Base-by-base conservation (phyloP, 2,329 filamentous ascomycete species). In the Corinectria fuckeliana region DNA sequence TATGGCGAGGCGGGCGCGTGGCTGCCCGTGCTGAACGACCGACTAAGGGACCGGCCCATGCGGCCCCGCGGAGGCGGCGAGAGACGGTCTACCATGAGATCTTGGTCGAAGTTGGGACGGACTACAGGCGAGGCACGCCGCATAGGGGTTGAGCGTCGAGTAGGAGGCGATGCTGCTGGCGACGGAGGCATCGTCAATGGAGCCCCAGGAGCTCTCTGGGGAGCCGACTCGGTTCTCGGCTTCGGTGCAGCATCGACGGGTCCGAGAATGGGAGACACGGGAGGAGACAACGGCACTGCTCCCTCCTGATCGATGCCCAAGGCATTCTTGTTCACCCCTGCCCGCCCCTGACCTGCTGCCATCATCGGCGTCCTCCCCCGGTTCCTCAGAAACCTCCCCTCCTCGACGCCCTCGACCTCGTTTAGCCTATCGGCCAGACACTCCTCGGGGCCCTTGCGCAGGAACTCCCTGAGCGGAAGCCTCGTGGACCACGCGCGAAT, bases 391-490 rank as follows among this genome's bases (percentile, higher is more conserved):
- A 76, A 75, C 13, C 70, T 63, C 1, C 67, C 62, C 26, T 72
- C 71, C 2, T 73, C 74, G 0, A 74, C 69, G 0, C 64, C 65
- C 9, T 77, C 74, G 0, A 74, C 72, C 56, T 78, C 76, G 25
- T 74, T 81, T 14, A 88, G 62, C 11, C 86, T 76, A 54, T 86
- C 82, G 11, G 78, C 77, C 5, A 88, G 68, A 61, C 85, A 88
- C 16, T 72, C 73, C 7, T 86, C 81, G 0, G 85, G 85, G 0
- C 86, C 86, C 21, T 82, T 83, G 3, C 74, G 71, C 1, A 88
- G 67, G 45, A 87, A 89, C 1, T 87, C 81, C 55, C 78, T 68
- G 23, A 86, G 73, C n/a, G 81, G 74, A 56, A 84, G 61, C 62
- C 81, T 77, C 18, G 80, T 80, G 41, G 84, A 77, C 76, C 85